Evolutionary conservation across 495 filamentous ascomycete species (phyloP).

Genomic region (Astrothelium subdiscretum): DNA sequence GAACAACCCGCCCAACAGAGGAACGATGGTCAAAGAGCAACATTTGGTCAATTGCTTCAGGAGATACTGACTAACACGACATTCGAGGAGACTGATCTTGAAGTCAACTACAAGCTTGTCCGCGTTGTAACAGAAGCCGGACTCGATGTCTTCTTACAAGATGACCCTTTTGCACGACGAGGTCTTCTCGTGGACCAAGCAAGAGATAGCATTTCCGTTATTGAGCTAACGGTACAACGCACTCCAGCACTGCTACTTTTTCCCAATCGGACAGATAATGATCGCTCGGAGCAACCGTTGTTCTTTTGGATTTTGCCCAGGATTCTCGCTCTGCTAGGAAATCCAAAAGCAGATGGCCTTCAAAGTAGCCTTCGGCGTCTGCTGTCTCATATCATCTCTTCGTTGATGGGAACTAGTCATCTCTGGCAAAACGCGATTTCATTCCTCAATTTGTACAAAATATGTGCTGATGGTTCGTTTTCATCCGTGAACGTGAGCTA

Average conservation of each 20-base stretch:
- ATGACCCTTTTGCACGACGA: slow-evolving; percentile 49
- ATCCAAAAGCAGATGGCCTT: slow-evolving; percentile 10
- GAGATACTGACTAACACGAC: slow-evolving; percentile 45
- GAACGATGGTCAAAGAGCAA: slow-evolving; percentile 36
- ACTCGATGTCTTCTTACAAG: slow-evolving; percentile 48
- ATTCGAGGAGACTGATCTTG: slow-evolving; percentile 47
- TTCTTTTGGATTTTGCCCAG: slow-evolving; percentile 70
- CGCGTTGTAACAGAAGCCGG: slow-evolving; percentile 73
- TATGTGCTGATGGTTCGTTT: slow-evolving; percentile 24
- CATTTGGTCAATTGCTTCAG: slow-evolving; percentile 51
- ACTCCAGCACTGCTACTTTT: slow-evolving; percentile 59
- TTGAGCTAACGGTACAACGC: slow-evolving; percentile 59
- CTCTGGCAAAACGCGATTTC: slow-evolving; percentile 15
- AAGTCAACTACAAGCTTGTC: slow-evolving; percentile 71
- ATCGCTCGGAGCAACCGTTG: slow-evolving; percentile 40
- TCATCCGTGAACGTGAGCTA: background rate
- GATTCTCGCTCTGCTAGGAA: slow-evolving; percentile 45
- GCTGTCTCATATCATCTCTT: slow-evolving; percentile 7
- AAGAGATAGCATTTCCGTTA: slow-evolving; percentile 55
- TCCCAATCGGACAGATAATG: slow-evolving; percentile 37
- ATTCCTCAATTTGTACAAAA: slow-evolving; percentile 13
- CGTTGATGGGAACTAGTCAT: slow-evolving; percentile 6
- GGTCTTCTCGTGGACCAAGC: slow-evolving; percentile 46
- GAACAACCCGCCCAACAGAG: slow-evolving; percentile 5
- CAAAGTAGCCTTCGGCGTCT: slow-evolving; percentile 21